Evolutionary conservation across 164 flowering plant species (phyloP).

Genomic region (Platanus orientalis): DNA sequence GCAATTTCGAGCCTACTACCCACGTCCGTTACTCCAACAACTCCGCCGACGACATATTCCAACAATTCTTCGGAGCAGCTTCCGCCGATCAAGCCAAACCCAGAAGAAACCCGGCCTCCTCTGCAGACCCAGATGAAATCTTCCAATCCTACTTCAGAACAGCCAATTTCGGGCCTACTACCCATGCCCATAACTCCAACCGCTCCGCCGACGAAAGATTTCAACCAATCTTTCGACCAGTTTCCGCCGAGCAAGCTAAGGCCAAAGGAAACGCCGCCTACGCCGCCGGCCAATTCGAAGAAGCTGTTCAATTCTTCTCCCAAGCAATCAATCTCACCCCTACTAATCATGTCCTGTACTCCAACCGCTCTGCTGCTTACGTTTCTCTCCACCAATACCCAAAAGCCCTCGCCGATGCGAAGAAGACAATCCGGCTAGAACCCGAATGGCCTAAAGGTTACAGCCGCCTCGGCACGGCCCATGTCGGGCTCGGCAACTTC

Average conservation of each 20-base stretch:
- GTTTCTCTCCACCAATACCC: slow-evolving; percentile 68
- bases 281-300: slow-evolving; percentile 56
- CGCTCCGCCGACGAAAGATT: too few relatives aligned
- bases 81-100: too few relatives aligned
- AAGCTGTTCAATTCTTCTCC: slow-evolving; percentile 70
- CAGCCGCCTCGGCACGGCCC: slow-evolving; percentile 89
- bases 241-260: slow-evolving; percentile 89
- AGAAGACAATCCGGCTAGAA: slow-evolving; percentile 79
- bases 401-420: slow-evolving; percentile 70
- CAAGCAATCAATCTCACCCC: slow-evolving; percentile 82
- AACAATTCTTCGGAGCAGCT: too few relatives aligned
- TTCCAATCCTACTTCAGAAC: too few relatives aligned
- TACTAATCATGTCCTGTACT: slow-evolving; percentile 86
- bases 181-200: too few relatives aligned
- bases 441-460: slow-evolving; percentile 92
- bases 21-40: too few relatives aligned
- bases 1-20: too few relatives aligned
- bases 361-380: slow-evolving; percentile 93
- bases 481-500: slow-evolving; percentile 45
- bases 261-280: slow-evolving; percentile 97
- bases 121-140: too few relatives aligned
- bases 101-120: too few relatives aligned
- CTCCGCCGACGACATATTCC: too few relatives aligned
- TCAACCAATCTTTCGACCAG: too few relatives aligned
- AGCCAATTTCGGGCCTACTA: too few relatives aligned